Conservation (phyloP, 129 eudicot genomes). For the Dittrichia graveolens region DNA sequence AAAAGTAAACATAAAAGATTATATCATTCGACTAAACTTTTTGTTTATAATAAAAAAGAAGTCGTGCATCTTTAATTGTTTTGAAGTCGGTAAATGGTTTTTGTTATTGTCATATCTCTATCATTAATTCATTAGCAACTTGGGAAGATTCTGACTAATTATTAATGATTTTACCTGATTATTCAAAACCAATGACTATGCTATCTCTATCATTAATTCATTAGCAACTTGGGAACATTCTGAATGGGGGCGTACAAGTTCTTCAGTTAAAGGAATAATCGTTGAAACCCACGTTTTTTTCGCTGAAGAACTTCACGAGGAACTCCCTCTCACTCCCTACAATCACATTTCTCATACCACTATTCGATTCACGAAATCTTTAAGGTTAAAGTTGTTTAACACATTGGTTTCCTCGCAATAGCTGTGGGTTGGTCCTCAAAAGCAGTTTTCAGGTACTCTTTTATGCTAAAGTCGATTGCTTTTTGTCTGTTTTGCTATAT, state of each 20-base stretch:
- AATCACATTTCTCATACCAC: conserved; percentile 28
- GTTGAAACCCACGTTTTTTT: conserved; percentile 32
- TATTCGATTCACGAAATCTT: conserved; percentile 32
- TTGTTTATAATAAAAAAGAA: too few species aligned
- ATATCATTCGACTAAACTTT: too few species aligned
- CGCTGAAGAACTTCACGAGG: conserved; percentile 35
- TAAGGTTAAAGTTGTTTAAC: conserved; percentile 36
- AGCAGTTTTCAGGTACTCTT: conserved; percentile 31
- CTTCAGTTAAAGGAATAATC: conserved; percentile 26
- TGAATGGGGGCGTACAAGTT: conserved; percentile 22
- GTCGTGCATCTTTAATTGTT: too few species aligned
- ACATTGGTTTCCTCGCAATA: conserved; percentile 25
- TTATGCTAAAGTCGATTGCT: conserved; percentile 17
- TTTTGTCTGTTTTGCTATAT: conserved; percentile 21
- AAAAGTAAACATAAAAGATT: too few species aligned
- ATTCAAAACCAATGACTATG: conserved; percentile 19
- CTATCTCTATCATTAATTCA: conserved; percentile 1
- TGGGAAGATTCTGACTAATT: too few species aligned
- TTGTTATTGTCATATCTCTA: too few species aligned
- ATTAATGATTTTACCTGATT: conserved; percentile 6
- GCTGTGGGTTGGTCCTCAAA: conserved; percentile 33
- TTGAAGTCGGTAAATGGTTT: too few species aligned
- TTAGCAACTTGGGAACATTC: conserved; percentile 7
- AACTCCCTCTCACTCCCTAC: conserved; percentile 14
- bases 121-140: too few species aligned